Evolutionary conservation across 345 rosid species (phyloP), one percentile per base, ranked within the genome.

Genomic region (Sisymbrium irio): DNA sequence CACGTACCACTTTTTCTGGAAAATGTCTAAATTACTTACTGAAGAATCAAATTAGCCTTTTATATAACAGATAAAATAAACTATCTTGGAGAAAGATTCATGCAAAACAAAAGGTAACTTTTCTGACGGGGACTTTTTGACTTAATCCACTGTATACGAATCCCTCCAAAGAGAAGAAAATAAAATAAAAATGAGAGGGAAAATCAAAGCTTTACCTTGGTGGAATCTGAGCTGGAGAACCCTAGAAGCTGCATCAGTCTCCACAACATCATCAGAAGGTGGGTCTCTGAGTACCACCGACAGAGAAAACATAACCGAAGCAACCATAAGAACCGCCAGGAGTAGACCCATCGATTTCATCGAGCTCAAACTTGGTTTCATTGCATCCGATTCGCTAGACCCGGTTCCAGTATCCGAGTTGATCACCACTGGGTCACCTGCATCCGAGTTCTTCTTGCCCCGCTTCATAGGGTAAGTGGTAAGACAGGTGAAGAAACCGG

Each of bases 241-340:
- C 62, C 42, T 57, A 65, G 77, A 56, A 4, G 60, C 65, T 45
- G 73, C 64, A 2, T 44, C 37, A 20, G 28, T 46, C 58, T 75
- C 77, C 69, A 25, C 42, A 57, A 78, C 74, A 39, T 33, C 69
- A 54, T 83, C 80, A 18, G 86, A 61, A 27, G 86, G 86, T 39
- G 82, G 82, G 75, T 83, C 86, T 67, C 68, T 78, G 30, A 80
- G 82, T 27, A 83, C 86, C 51, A 80, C 82, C 37, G 82, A 72
- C 77, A 81, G 41, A 17, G 86, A 83, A 54, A 83, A 80, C 68
- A 80, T 14, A 57, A 81, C 86, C 1, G 84, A 83, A 55, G 41
- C 45, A 51, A 55, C 37, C 79, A 83, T 63, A 33, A 83, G 71
- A 39, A 73, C 46, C 9, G 39, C 77, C 32, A 83, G 61, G 13